phyloP scores from a whole-genome alignment of 345 rosid genomes.

The Aegle marmelos region DNA sequence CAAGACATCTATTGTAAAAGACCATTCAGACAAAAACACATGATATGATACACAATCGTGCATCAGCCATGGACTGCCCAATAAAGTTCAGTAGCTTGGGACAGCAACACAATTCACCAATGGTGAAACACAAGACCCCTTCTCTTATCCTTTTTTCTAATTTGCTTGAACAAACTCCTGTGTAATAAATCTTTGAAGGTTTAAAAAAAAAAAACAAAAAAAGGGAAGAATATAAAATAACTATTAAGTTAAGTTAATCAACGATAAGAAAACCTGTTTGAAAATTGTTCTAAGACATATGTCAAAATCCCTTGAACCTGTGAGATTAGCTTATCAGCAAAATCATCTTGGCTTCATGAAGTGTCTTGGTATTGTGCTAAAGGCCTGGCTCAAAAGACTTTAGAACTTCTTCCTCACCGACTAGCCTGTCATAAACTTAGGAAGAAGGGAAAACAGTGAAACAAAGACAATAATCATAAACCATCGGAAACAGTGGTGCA shows the following conservation, averaged over 20 bases:
- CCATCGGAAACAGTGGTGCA: not conserved
- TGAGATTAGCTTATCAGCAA: not conserved
- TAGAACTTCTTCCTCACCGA: slow-evolving; percentile 4
- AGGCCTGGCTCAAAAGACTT: not conserved
- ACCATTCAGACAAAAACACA: not conserved
- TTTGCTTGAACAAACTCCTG: not conserved
- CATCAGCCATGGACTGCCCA: not conserved
- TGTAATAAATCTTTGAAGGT: not conserved
- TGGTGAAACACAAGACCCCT: not conserved
- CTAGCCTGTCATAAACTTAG: not conserved
- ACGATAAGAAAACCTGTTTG: not conserved
- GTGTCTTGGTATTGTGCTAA: not conserved
- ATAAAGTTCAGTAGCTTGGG: not conserved
- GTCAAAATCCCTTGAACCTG: not conserved
- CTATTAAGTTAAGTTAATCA: not conserved
- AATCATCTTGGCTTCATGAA: slow-evolving; percentile 1
- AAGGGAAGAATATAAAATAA: not conserved
- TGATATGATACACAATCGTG: not conserved
- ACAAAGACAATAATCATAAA: not conserved
- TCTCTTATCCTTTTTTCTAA: not conserved
- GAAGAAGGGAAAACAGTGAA: not conserved
- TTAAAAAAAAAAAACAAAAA: not conserved
- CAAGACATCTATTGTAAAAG: not conserved
- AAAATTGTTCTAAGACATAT: not conserved
- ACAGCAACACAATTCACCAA: not conserved